These are phyloP conservation scores for Clitoria ternatea DNA, from an alignment of 306 rosid species.

Conservation along the genomic window DNA sequence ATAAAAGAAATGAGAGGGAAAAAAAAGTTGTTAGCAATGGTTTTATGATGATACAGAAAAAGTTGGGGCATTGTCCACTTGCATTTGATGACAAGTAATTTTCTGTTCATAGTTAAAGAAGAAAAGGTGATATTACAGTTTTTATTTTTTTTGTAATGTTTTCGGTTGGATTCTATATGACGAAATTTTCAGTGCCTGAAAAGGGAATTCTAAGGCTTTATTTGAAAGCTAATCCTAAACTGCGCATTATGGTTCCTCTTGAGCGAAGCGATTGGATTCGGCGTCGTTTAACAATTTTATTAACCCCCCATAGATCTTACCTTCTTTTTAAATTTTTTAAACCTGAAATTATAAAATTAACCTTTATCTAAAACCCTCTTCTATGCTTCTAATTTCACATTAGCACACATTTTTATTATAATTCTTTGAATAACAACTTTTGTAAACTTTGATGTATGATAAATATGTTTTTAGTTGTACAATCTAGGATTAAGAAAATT, in stretches of 20 bases:
- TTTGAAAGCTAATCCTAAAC: conserved; percentile 12
- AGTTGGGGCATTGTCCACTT: not conserved
- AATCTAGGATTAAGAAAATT: too few relatives aligned
- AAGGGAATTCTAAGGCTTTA: conserved; percentile 15
- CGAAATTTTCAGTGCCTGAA: not conserved
- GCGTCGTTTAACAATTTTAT: not conserved
- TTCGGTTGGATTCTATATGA: not conserved
- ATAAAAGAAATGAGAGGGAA: too few relatives aligned
- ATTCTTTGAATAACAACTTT: too few relatives aligned
- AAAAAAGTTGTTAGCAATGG: not conserved
- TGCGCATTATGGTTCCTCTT: not conserved
- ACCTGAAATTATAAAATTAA: too few relatives aligned
- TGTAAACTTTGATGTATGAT: too few relatives aligned
- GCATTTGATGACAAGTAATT: not conserved
- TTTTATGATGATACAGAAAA: conserved; percentile 13
- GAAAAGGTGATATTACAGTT: not conserved
- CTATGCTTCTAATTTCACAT: too few relatives aligned
- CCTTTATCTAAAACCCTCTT: too few relatives aligned
- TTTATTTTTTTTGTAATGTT: too few relatives aligned
- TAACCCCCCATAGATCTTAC: too few relatives aligned
- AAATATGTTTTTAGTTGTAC: too few relatives aligned
- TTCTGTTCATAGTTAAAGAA: conserved; percentile 13
- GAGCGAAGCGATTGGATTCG: not conserved
- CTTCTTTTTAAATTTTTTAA: too few relatives aligned
- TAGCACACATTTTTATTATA: too few relatives aligned